Evolutionary conservation across 306 rosid genomes (phyloP), one percentile per base, ranked within the genome.

Genomic region (Sicyos edulis): DNA sequence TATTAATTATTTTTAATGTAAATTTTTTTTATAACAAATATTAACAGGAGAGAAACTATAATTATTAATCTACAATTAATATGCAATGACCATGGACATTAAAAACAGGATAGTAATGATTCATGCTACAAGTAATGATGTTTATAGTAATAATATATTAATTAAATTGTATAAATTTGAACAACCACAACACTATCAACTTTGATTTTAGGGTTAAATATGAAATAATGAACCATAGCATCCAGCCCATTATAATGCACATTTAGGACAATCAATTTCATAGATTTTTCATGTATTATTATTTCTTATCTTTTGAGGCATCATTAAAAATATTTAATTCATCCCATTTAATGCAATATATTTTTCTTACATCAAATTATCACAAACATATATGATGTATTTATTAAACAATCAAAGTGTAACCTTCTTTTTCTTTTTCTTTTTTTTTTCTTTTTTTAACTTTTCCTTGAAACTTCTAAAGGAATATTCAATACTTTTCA

Each of bases 271-370:
- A 68, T 68, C 22, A 69, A 69, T 69, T 69, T 50, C 42, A 49
- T 22, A 15, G 44, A 68, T 68, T 68, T 68, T 68, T 32, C 42
- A 68, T 66, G 71, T 20, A 68, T 68, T 42, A 66, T 66, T 45
- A 19, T 19, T 47, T 67, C n/a, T 42, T 65, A 65, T 44, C 71
- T 67, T 40, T 65, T 21, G 45, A 69, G 52, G 44, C 57, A 69
- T 69, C 58, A 69, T 69, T 69, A 8, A 50, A 69, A 32, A 64
- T n/a, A 4, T 1, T 59, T 26, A 17, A 65, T 11, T 20, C 54
- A 66, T 49, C 44, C 34, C 56, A 47, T 68, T 69, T 50, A 69
- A 50, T 69, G 47, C 59, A 50, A 24, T 24, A 15, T 22, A 67
- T 69, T 15, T 49, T 7, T 50, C 6, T 24, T 15, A 10, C 2